Base-by-base conservation (phyloP, 805 yeast genomes). In the Ogataea kodamae region DNA sequence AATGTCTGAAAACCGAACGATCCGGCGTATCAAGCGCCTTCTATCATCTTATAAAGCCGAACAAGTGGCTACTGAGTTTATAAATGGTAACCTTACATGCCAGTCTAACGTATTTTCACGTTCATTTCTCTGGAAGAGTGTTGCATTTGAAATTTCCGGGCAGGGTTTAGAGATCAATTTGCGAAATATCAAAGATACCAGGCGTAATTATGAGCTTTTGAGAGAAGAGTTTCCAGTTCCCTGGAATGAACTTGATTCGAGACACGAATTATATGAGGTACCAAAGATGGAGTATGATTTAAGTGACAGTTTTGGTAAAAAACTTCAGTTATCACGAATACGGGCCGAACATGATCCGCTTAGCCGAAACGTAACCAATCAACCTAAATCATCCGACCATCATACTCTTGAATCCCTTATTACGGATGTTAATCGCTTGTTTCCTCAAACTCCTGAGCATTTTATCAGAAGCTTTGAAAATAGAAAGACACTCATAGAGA, bases 401-500 rank as follows among this genome's bases (percentile, higher is more conserved):
- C 73, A 70, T 19, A 54, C 67, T 7, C 52, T 74, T 18, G 58
- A 59, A 17, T 54, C 61, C 6, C 65, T 74, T 18, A 62, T 72
- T n/a, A 47, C 70, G 27, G 80, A 74, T 39, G 69, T 73, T 3
- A 72, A 72, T 26, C 51, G 80, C 34, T 52, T 74, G 9, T 74
- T 74, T 43, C 79, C 80, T 2, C 64, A 61, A 28, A 39, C 43
- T 13, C 61, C 62, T 1, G 34, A 39, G 10, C 43, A 49, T 35
- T 62, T 62, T 39, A 57, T 61, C 11, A 38, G 52, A 9, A 51
- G 39, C 33, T 19, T 42, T 11, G 30, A 46, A 6, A 57, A 60
- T 36, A 51, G 52, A 26, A 30, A 38, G 18, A 28, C 32, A n/a
- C 43, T 74, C 17, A 61, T 71, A 18, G 68, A 67, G 39, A 50